Evolutionary conservation across 306 rosid genomes (phyloP).

Genomic region (Bauhinia variegata): DNA sequence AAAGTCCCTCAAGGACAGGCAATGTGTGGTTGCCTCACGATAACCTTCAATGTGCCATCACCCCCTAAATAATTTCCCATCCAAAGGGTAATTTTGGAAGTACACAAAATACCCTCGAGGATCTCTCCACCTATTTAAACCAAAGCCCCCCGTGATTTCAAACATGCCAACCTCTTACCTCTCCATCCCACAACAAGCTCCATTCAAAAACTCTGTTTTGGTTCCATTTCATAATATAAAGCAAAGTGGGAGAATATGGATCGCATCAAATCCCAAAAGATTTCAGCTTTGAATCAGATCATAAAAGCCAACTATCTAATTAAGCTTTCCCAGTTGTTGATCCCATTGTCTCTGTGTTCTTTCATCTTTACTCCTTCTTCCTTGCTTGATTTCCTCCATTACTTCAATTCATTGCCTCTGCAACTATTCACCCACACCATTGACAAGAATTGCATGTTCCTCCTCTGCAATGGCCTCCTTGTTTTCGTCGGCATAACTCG

Average conservation of each 20-base stretch:
- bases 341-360: slow-evolving; percentile 59
- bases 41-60: slow-evolving; percentile 27
- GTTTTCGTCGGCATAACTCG: slow-evolving; percentile 68
- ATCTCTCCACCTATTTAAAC: slow-evolving; percentile 29
- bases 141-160: slow-evolving; percentile 10
- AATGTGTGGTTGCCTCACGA: slow-evolving; percentile 2
- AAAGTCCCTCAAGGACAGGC: slow-evolving; percentile 26
- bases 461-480: slow-evolving; percentile 72
- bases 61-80: slow-evolving; percentile 30
- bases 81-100: slow-evolving; percentile 36
- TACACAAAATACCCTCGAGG: neutral
- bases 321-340: slow-evolving; percentile 48
- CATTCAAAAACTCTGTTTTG: too few relatives aligned
- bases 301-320: slow-evolving; percentile 46
- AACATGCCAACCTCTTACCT: slow-evolving; percentile 8
- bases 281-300: slow-evolving; percentile 34
- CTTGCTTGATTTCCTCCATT: slow-evolving; percentile 47
- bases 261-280: slow-evolving; percentile 36
- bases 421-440: slow-evolving; percentile 67
- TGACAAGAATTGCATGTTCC: slow-evolving; percentile 80
- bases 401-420: slow-evolving; percentile 46
- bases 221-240: too few relatives aligned
- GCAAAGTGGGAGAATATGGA: slow-evolving; percentile 38
- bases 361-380: slow-evolving; percentile 53
- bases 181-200: slow-evolving; percentile 16